Evolutionary conservation across 2,329 filamentous ascomycete species (phyloP).

Genomic region (Mariannaea sp.): DNA sequence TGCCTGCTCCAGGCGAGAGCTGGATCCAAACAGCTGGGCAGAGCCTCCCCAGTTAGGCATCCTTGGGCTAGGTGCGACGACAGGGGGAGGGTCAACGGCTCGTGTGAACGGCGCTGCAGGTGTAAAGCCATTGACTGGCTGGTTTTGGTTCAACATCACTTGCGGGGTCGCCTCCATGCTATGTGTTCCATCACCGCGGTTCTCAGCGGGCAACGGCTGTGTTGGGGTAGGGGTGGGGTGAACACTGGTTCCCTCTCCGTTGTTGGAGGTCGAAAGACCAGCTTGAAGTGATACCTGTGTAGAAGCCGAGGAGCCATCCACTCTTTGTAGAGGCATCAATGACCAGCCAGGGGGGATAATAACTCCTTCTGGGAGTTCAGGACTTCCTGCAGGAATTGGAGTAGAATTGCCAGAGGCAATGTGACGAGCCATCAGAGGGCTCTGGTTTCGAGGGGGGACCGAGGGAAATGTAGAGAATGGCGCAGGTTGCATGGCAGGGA

Average conservation of each 20-base stretch:
- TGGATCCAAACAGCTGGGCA: slow-evolving; percentile 52
- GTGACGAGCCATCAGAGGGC: slow-evolving; percentile 54
- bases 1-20: slow-evolving; percentile 33
- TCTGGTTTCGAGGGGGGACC: slow-evolving; percentile 44
- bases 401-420: slow-evolving; percentile 50
- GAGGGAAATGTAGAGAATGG: slow-evolving; percentile 31
- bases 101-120: slow-evolving; percentile 20
- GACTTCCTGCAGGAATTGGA: slow-evolving; percentile 63
- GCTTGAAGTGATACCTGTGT: slow-evolving; percentile 34
- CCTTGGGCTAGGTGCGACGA: slow-evolving; percentile 55
- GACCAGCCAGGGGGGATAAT: slow-evolving; percentile 69
- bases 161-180: slow-evolving; percentile 4
- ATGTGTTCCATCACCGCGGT: slow-evolving; percentile 24
- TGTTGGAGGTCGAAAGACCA: slow-evolving; percentile 23
- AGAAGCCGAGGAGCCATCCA: slow-evolving; percentile 45
- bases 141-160: slow-evolving; percentile 16
- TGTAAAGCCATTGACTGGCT: slow-evolving; percentile 11
- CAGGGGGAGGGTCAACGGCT: slow-evolving; percentile 37
- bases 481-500: slow-evolving; percentile 24
- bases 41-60: slow-evolving; percentile 57
- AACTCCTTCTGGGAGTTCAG: slow-evolving; percentile 67
- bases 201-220: slow-evolving; percentile 24
- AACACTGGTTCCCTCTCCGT: slow-evolving; percentile 21
- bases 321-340: slow-evolving; percentile 63
- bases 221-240: slow-evolving; percentile 20